Evolutionary conservation across 2,329 filamentous ascomycete genomes (phyloP), one percentile per base, ranked within the genome.

Genomic region (Stemphylium beticola): DNA sequence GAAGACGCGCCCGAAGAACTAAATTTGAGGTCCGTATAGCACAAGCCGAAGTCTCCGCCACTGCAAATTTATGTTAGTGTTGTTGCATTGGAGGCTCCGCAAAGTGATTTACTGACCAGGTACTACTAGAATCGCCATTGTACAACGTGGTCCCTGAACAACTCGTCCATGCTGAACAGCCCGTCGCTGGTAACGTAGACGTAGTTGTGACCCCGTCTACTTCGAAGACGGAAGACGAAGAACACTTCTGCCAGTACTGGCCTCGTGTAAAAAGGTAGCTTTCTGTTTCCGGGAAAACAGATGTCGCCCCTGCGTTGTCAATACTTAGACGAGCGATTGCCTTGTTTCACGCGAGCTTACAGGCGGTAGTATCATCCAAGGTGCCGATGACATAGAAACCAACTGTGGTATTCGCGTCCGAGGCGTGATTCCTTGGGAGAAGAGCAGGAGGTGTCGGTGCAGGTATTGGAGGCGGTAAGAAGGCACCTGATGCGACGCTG

Each of bases 261-360:
- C 29, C 46, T 15, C 37, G 33, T 26, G 37, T 49, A 12, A 42
- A 49, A 11, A 49, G 46, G 12, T 49, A 49, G 46, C 46, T 38
- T 24, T 49, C 46, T 9, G 46, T 33, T 12, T 32, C 20, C 14
- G 37, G 38, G 5, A 49, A 49, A 1, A 20, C 24, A 9, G 38
- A 42, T 22, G 40, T 32, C 14, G 37, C 38, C 46, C 46, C 46
- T 49, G 18, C 12, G 2, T 2, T 11, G 18, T 18, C 3, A 37
- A 7, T 36, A 15, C 9, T 10, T 18, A 20, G 4, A 38, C 34
- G 8, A 10, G 31, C 9, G 4, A 33, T n/a, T 33, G 12, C 17
- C 15, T 10, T 12, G 9, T 38, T 38, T 9, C 17, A 20, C 15
- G 6, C 15, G 15, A 4, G 34, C 46, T 17, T 39, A 49, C 46